Evolutionary conservation across 1,284 basidiomycete genomes (phyloP).

Genomic region (Xerocomus amazonicus): DNA sequence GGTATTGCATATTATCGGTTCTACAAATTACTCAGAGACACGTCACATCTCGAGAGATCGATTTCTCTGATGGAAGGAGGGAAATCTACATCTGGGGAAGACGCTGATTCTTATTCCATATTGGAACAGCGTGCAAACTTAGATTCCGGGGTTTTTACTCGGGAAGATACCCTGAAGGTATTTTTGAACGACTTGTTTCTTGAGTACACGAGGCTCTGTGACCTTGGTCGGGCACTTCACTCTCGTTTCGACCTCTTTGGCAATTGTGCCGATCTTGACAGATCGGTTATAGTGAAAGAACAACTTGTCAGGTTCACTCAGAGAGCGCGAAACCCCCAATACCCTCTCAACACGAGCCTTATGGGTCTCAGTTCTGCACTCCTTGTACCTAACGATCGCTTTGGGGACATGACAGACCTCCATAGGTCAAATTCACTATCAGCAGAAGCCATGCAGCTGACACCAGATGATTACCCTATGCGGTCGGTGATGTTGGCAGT

Average conservation of each 20-base stretch:
- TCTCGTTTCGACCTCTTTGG: neutral
- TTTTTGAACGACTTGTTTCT: neutral
- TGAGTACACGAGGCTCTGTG: neutral
- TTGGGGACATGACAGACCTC: neutral
- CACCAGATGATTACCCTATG: neutral
- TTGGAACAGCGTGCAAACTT: neutral
- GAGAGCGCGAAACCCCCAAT: neutral
- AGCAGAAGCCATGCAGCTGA: neutral
- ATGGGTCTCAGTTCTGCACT: neutral
- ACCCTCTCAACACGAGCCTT: neutral
- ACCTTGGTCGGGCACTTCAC: neutral
- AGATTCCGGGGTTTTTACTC: neutral
- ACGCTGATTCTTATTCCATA: neutral
- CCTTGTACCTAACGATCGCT: neutral
- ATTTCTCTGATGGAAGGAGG: neutral
- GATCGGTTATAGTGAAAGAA: neutral
- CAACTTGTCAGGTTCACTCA: neutral
- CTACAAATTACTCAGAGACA: neutral
- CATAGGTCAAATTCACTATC: neutral
- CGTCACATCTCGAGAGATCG: neutral
- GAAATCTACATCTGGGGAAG: no score
- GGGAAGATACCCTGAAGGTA: neutral
- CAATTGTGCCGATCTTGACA: neutral
- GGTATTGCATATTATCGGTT: neutral
- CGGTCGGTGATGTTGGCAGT: neutral